These are phyloP conservation scores for Camellia sinensis DNA, from an alignment of 148 eudicot species.

Conservation along the genomic window DNA sequence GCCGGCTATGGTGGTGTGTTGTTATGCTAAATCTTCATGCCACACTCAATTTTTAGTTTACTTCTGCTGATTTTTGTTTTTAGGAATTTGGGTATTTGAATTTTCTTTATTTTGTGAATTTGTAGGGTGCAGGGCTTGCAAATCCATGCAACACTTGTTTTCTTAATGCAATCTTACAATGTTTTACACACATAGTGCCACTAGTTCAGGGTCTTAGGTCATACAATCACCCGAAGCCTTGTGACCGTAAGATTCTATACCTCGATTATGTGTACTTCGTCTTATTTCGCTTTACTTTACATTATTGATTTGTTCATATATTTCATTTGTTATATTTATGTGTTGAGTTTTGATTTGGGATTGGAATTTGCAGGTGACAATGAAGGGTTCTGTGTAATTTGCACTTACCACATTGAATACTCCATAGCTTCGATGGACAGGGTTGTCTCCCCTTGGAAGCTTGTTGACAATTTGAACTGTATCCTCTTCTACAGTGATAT, in stretches of 20 bases:
- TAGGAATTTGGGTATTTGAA: not conserved
- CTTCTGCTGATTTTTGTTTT: not conserved
- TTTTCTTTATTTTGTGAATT: slow-evolving; percentile 6
- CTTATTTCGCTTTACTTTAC: not conserved
- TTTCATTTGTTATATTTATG: not conserved
- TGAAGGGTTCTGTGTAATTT: slow-evolving; percentile 57
- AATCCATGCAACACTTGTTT: slow-evolving; percentile 73
- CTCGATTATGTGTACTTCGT: not conserved
- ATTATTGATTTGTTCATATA: not conserved
- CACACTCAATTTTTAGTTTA: no score
- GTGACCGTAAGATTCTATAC: slow-evolving; percentile 41
- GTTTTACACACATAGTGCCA: slow-evolving; percentile 77
- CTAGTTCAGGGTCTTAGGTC: slow-evolving; percentile 58
- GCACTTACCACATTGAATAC: slow-evolving; percentile 49
- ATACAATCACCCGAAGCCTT: slow-evolving; percentile 34
- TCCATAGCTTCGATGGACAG: slow-evolving; percentile 35
- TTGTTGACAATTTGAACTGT: slow-evolving; percentile 70
- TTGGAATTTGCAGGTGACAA: slow-evolving; percentile 41
- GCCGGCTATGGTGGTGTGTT: slow-evolving; percentile 41
- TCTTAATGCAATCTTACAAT: slow-evolving; percentile 71
- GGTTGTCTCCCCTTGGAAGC: slow-evolving; percentile 39
- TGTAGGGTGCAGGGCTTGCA: slow-evolving; percentile 64
- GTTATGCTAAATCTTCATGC: not conserved
- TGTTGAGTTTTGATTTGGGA: slow-evolving; percentile 17
- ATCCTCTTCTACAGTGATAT: slow-evolving; percentile 40